Evolutionary conservation across 2,329 filamentous ascomycete genomes (phyloP), one percentile per base, ranked within the genome.

Genomic region (Penicillium sclerotiorum): DNA sequence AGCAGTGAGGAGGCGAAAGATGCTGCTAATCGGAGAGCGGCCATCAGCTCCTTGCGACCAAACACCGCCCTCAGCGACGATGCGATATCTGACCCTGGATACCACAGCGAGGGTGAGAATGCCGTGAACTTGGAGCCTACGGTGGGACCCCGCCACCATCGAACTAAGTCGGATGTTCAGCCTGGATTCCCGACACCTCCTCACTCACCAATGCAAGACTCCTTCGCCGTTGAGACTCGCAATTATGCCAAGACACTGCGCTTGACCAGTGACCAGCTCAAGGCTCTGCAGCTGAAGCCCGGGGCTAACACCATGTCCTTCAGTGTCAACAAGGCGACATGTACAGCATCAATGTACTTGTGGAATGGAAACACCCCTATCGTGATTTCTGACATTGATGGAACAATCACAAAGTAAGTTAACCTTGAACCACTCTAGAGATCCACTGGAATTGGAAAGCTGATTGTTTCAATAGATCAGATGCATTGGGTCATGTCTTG

Each of bases 341-440:
- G 94, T 73, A 85, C 85, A 44, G 94, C 93, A 12, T 88, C 85
- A 62, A 95, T 99, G 86, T 99, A 91, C 69, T 82, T 95, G 52
- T 99, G 94, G 95, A 87, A 84, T 58, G 85, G 93, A 64, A 88
- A 95, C 62, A 88, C 88, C 0, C 95, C 94, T 0, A 93, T 99
- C 48, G 92, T 99, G 40, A 96, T 99, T 56, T 97, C 93, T 1
- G 94, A 99, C 70, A 97, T 99, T 64, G 94, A 99, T 71, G 94
- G 94, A 44, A 99, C 94, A 18, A 99, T 99, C 63, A 99, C 94
- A 51, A 99, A 99, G 75, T 81, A 62, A 63, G 73, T 58, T 21
- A 4, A 12, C 11, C 12, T n/a, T 7, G 15, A 5, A 17, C 12
- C 45, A 5, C 22, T 39, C 21, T n/a, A n/a, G n/a, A n/a, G n/a